phyloP scores from a whole-genome alignment of 2,329 filamentous ascomycete species.

The Diaporthe humulicola region DNA sequence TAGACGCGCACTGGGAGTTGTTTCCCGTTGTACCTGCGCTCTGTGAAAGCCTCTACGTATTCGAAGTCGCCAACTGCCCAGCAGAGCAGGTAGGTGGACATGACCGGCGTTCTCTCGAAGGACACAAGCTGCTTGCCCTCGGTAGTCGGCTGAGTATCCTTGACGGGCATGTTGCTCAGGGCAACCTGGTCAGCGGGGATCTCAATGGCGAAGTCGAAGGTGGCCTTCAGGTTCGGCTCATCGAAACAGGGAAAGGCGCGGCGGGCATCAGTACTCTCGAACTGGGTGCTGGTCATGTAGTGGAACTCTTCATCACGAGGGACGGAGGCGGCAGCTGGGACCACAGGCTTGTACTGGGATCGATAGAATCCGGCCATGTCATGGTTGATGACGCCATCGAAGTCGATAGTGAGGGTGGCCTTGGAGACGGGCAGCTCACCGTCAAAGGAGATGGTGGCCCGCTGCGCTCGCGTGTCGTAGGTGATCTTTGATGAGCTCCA shows the following conservation, averaged over 20 bases:
- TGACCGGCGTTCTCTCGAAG: slow-evolving; percentile 87
- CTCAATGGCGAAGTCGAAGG: slow-evolving; percentile 94
- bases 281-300: slow-evolving; percentile 94
- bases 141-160: slow-evolving; percentile 70
- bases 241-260: slow-evolving; percentile 98
- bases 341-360: slow-evolving; percentile 83
- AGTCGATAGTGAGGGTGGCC: slow-evolving; percentile 71
- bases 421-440: slow-evolving; percentile 77
- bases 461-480: slow-evolving; percentile 88
- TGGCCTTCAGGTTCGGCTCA: slow-evolving; percentile 96
- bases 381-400: slow-evolving; percentile 86
- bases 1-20: slow-evolving; percentile 94
- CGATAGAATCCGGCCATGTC: slow-evolving; percentile 99
- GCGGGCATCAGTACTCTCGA: slow-evolving; percentile 95
- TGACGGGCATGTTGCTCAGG: slow-evolving; percentile 95
- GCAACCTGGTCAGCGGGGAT: slow-evolving; percentile 89
- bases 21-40: slow-evolving; percentile 91
- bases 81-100: slow-evolving; percentile 92
- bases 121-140: slow-evolving; percentile 80
- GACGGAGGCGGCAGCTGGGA: slow-evolving; percentile 79
- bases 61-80: slow-evolving; percentile 99
- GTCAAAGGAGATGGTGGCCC: slow-evolving; percentile 81
- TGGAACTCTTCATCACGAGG: slow-evolving; percentile 78
- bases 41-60: slow-evolving; percentile 92
- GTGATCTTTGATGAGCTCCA: slow-evolving; percentile 76